Conservation (phyloP, 148 eudicot species). For the Persicaria maculosa region DNA sequence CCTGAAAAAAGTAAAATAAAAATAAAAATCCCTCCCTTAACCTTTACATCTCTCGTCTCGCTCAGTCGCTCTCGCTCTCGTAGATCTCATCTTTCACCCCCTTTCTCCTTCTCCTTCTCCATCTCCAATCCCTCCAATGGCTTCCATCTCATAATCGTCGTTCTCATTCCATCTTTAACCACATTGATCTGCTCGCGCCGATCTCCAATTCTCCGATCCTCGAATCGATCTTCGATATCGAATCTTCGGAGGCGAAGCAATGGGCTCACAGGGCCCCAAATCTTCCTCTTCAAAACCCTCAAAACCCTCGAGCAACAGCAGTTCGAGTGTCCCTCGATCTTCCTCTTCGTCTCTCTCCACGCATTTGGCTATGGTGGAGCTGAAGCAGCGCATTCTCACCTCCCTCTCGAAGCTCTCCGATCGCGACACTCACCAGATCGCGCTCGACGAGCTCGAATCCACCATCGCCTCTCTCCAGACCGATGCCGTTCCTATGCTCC, state of each 20-base stretch:
- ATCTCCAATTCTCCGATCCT: background rate
- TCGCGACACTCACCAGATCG: constrained; percentile 95
- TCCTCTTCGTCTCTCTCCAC: constrained; percentile 45
- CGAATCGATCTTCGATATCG: background rate
- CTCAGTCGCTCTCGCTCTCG: background rate
- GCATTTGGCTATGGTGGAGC: constrained; percentile 84
- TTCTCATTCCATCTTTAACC: background rate
- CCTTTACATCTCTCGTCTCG: background rate
- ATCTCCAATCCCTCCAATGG: background rate
- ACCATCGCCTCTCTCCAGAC: constrained; percentile 47
- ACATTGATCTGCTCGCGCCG: background rate
- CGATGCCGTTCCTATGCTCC: constrained; percentile 67
- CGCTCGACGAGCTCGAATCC: constrained; percentile 70
- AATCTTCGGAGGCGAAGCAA: constrained; percentile 15
- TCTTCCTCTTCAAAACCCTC: constrained; percentile 43
- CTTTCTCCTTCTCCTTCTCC: background rate
- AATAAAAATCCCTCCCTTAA: background rate
- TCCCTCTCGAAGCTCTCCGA: constrained; percentile 84
- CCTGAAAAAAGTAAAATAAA: too few species aligned
- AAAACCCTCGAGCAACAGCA: constrained; percentile 32
- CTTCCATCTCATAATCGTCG: background rate
- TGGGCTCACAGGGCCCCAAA: constrained; percentile 61
- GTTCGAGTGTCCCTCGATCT: constrained; percentile 18
- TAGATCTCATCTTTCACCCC: background rate
- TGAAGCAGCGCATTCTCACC: constrained; percentile 67